A percentile compares a stretch with the other conserved stretches of the same genome.
Conservation (phyloP, 805 yeast genomes). For the Kodamaea sagamina region DNA sequence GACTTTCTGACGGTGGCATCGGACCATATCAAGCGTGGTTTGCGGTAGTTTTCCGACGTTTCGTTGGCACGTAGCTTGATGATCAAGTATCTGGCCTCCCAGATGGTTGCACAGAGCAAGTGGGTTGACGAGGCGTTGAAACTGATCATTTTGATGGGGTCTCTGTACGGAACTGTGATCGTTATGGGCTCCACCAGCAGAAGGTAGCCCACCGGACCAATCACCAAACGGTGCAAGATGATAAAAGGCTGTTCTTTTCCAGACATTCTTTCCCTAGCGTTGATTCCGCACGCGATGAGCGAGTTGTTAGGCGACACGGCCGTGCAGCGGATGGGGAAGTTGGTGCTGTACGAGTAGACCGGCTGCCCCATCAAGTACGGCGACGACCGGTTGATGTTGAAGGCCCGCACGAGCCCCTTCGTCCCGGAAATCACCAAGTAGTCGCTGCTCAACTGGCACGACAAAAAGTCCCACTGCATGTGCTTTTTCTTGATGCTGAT, state of each 20-base stretch:
- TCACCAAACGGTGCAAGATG: constrained; percentile 50
- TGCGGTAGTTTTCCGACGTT: constrained; percentile 38
- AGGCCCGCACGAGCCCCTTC: constrained; percentile 66
- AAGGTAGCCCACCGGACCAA: constrained; percentile 9
- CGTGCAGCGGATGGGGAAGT: constrained; percentile 77
- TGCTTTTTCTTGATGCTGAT: constrained; percentile 28
- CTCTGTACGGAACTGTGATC: constrained; percentile 81
- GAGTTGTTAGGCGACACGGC: constrained; percentile 67
- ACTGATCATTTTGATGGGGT: constrained; percentile 73
- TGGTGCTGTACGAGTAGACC: constrained; percentile 66
- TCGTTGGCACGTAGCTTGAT: constrained; percentile 65
- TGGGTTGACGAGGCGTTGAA: constrained; percentile 74
- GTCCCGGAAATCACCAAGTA: constrained; percentile 71
- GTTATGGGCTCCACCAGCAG: constrained; percentile 58
- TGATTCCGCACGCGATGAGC: constrained; percentile 76
- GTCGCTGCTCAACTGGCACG: constrained; percentile 59
- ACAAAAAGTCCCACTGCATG: constrained; percentile 58
- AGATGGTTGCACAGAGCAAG: constrained; percentile 70
- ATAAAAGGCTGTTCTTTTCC: constrained; percentile 77
- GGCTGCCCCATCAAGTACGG: constrained; percentile 53
- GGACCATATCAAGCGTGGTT: constrained; percentile 43
- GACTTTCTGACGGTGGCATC: constrained; percentile 19
- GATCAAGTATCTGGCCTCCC: constrained; percentile 78
- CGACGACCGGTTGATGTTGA: constrained; percentile 44
- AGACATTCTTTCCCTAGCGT: constrained; percentile 70